phyloP scores from a whole-genome alignment of 768 basidiomycete species.

The Boletus pseudopeckii region DNA sequence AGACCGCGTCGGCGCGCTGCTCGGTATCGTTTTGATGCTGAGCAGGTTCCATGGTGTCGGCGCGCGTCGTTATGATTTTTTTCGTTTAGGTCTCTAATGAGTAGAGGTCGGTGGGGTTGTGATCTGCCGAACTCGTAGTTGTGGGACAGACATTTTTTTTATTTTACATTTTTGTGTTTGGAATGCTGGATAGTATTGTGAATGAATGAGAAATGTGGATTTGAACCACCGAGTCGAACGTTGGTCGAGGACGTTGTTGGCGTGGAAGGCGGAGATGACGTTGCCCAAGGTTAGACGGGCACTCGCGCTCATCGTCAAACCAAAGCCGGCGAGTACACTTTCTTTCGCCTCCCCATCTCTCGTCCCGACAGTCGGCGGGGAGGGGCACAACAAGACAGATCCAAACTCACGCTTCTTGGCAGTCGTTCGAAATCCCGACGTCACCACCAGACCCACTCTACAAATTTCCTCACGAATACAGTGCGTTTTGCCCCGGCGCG shows the following conservation, averaged over 20 bases:
- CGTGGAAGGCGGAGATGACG: background rate
- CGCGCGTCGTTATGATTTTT: constrained; percentile 32
- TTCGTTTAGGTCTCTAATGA: constrained; percentile 46
- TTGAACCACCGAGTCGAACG: background rate
- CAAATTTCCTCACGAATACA: constrained; percentile 25
- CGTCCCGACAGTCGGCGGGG: background rate
- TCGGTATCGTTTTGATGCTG: constrained; percentile 54
- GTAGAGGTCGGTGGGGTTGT: constrained; percentile 46
- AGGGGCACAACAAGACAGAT: background rate
- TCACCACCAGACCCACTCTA: constrained; percentile 26
- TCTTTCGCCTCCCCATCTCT: background rate
- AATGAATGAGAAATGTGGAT: background rate
- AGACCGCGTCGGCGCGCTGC: constrained; percentile 41
- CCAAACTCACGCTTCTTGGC: background rate
- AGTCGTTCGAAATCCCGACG: constrained; percentile 29
- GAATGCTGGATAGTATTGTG: constrained; percentile 3
- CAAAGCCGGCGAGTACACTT: constrained; percentile 26
- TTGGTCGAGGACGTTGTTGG: no score
- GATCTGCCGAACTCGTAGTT: constrained; percentile 57
- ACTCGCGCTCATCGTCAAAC: constrained; percentile 27
- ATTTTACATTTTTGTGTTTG: background rate
- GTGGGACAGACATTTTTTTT: constrained; percentile 52
- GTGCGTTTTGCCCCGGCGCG: constrained; percentile 1
- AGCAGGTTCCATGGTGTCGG: constrained; percentile 41
- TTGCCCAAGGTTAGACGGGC: constrained; percentile 13